Conservation (phyloP, 139 green algal species). For the Tetradesmus lagerheimii region DNA sequence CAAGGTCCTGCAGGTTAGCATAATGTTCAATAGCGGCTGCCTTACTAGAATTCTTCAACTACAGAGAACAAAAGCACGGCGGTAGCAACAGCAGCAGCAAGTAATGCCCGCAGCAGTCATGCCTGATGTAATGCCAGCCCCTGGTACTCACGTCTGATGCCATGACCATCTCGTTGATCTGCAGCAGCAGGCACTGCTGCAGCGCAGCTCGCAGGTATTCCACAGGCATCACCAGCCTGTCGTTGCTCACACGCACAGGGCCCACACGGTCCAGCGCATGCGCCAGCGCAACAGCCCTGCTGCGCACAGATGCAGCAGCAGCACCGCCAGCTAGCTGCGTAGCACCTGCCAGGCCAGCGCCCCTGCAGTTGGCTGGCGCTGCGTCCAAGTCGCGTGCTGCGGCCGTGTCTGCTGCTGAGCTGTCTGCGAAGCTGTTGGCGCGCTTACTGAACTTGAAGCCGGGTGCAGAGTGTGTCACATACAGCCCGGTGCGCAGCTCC, state of each 20-base stretch:
- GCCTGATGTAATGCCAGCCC: too few species aligned
- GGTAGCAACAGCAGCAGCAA: not conserved
- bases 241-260: slow-evolving; percentile 33
- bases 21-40: not conserved
- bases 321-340: slow-evolving; percentile 14
- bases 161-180: slow-evolving; percentile 33
- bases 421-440: not conserved
- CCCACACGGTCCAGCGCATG: slow-evolving; percentile 31
- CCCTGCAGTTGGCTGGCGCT: not conserved
- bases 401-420: not conserved
- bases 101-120: too few species aligned
- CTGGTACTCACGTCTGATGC: not conserved
- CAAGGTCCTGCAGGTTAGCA: not conserved
- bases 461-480: not conserved
- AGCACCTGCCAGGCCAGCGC: not conserved
- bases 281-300: slow-evolving; percentile 28
- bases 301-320: slow-evolving; percentile 17
- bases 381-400: not conserved
- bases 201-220: slow-evolving; percentile 46
- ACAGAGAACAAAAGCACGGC: too few species aligned
- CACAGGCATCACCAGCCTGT: slow-evolving; percentile 36
- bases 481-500: slow-evolving; percentile 14
- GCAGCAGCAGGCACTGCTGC: slow-evolving; percentile 44
- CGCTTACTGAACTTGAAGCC: not conserved
- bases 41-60: not conserved